Evolutionary conservation across 371 early-diverging fungal genomes (phyloP).

Genomic region (Zychaea mexicana): DNA sequence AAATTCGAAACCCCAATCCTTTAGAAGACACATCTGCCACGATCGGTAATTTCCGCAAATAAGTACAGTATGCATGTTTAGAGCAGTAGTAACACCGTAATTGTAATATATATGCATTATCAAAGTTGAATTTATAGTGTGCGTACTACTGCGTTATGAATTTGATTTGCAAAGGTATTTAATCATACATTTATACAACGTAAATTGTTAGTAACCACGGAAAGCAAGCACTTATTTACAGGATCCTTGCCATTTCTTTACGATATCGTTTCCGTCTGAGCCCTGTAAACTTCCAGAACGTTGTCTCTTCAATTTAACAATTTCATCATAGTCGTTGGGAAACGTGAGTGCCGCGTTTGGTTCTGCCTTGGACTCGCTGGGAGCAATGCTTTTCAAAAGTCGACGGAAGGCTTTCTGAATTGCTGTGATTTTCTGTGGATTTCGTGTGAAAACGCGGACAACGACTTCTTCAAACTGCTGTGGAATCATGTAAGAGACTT

Average conservation of each 20-base stretch:
- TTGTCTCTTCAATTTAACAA: conserved; percentile 14
- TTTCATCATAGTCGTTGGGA: conserved; percentile 18
- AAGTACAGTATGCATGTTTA: no score
- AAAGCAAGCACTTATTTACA: background rate
- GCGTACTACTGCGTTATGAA: no score
- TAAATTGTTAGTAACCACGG: no score
- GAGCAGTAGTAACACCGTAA: no score
- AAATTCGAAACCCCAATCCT: no score
- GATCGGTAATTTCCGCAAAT: no score
- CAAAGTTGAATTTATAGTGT: no score
- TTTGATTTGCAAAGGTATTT: no score
- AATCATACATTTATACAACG: no score
- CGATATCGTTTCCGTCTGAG: conserved; percentile 11
- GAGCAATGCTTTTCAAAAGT: conserved; percentile 17
- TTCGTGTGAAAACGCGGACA: conserved; percentile 69
- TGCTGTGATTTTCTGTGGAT: conserved; percentile 57
- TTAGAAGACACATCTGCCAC: no score
- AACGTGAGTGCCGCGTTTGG: conserved; percentile 22
- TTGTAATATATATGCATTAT: no score
- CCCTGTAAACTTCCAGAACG: conserved; percentile 16
- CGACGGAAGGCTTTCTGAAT: conserved; percentile 62
- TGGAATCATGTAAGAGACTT: conserved; percentile 77
- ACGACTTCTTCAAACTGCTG: conserved; percentile 70
- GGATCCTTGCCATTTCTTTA: conserved; percentile 17
- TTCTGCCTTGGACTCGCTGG: conserved; percentile 3